Conservation (phyloP, 192 early-diverging fungal species). For the Geranomyces michiganensis region DNA sequence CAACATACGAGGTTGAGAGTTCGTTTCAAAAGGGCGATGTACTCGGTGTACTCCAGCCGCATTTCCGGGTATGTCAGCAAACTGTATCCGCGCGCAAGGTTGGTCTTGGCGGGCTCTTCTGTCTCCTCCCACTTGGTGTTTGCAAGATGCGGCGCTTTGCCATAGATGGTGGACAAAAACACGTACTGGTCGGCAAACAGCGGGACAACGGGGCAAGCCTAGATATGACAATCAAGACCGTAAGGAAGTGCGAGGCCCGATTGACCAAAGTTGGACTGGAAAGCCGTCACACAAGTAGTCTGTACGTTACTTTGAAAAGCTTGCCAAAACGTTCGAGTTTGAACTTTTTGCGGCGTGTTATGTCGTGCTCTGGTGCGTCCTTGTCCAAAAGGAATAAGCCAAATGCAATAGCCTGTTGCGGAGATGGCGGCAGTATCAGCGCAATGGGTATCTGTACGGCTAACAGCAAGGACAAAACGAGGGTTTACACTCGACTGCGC, state of each 20-base stretch:
- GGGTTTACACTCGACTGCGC: not conserved
- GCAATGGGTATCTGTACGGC: too few species aligned
- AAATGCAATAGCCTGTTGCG: slow-evolving; percentile 51
- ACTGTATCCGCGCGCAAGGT: slow-evolving; percentile 25
- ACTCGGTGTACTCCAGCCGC: slow-evolving; percentile 32
- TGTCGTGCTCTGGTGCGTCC: slow-evolving; percentile 45
- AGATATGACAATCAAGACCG: too few species aligned
- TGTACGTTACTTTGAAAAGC: slow-evolving; percentile 51
- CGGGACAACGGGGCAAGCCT: slow-evolving; percentile 50
- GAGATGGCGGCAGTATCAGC: not conserved
- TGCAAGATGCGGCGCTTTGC: slow-evolving; percentile 50
- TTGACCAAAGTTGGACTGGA: not conserved
- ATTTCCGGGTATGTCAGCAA: slow-evolving; percentile 25
- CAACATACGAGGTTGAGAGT: slow-evolving; percentile 27
- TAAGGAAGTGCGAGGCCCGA: too few species aligned
- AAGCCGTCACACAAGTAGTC: not conserved
- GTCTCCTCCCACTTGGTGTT: slow-evolving; percentile 36
- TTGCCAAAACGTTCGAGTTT: slow-evolving; percentile 53
- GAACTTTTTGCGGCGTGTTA: slow-evolving; percentile 51
- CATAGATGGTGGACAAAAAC: slow-evolving; percentile 42
- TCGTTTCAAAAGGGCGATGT: slow-evolving; percentile 18
- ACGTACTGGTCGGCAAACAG: slow-evolving; percentile 53
- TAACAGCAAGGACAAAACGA: not conserved
- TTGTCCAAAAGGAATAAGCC: slow-evolving; percentile 50
- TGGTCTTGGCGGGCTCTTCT: slow-evolving; percentile 17